Conservation (phyloP, 768 basidiomycete genomes). For the Lactarius sp. region DNA sequence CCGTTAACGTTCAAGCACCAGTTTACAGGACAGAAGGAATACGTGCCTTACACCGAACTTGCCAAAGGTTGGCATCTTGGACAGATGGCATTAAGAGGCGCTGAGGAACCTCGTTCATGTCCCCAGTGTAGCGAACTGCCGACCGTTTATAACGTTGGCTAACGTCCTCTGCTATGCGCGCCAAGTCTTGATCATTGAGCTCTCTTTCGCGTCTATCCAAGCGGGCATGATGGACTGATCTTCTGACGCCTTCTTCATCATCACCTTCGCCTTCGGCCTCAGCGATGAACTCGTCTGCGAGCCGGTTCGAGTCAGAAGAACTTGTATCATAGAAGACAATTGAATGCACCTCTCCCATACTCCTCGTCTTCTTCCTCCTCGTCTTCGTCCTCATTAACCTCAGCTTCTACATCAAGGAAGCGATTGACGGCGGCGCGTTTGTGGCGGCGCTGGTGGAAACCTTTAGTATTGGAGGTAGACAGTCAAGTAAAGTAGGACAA, state of each 20-base stretch:
- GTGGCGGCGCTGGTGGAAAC: constrained; percentile 50
- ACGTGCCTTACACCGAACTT: constrained; percentile 84
- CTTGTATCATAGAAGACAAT: neutral
- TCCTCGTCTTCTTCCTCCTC: constrained; percentile 89
- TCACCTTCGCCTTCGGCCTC: constrained; percentile 56
- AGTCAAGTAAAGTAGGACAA: neutral
- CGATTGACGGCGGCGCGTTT: constrained; percentile 61
- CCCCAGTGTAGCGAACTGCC: constrained; percentile 76
- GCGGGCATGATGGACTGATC: constrained; percentile 58
- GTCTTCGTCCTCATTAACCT: constrained; percentile 95
- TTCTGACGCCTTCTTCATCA: constrained; percentile 50
- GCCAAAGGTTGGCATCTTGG: constrained; percentile 94
- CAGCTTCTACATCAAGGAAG: constrained; percentile 95
- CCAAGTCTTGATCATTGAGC: constrained; percentile 72
- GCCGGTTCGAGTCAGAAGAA: constrained; percentile 12
- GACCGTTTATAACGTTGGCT: constrained; percentile 71
- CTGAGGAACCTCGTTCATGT: constrained; percentile 92
- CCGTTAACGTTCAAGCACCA: neutral
- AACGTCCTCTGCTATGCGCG: constrained; percentile 78
- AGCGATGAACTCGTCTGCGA: constrained; percentile 66
- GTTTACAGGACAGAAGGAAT: neutral
- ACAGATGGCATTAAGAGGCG: constrained; percentile 94
- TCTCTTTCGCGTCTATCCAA: constrained; percentile 68
- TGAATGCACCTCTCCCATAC: constrained; percentile 41
- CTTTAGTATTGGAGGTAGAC: constrained; percentile 5